Evolutionary conservation across 1,284 basidiomycete species (phyloP).

Genomic region (Ganoderma boninense): DNA sequence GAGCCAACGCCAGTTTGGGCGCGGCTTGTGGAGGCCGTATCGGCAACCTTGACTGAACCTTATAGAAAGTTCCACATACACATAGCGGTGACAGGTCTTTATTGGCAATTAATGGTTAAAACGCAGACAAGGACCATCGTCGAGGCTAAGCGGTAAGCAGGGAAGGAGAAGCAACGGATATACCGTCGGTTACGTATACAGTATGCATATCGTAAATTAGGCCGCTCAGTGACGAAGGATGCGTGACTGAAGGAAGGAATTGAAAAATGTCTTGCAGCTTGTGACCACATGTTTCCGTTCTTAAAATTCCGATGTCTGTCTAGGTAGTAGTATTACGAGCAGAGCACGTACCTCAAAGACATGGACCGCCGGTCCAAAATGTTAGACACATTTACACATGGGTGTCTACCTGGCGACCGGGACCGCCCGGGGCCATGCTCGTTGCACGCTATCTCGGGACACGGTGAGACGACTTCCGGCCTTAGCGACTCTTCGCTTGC

Average conservation of each 20-base stretch:
- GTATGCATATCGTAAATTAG: too few species aligned
- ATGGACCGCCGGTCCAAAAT: neutral
- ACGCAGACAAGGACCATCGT: neutral
- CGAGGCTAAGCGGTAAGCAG: neutral
- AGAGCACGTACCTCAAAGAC: too few species aligned
- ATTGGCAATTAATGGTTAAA: conserved; percentile 5
- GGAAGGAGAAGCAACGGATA: too few species aligned
- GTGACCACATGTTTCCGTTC: too few species aligned
- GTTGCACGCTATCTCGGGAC: neutral
- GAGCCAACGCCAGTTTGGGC: neutral
- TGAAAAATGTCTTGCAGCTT: too few species aligned
- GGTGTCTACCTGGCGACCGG: neutral
- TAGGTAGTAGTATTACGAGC: too few species aligned
- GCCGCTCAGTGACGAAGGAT: too few species aligned
- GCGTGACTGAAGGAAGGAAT: too few species aligned
- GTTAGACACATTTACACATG: neutral
- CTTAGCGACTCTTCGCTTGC: neutral
- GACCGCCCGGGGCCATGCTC: neutral
- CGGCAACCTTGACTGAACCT: neutral
- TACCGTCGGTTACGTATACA: too few species aligned
- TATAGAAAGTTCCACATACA: neutral
- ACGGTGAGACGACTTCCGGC: neutral
- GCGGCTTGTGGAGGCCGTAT: neutral
- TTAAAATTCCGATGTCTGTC: too few species aligned
- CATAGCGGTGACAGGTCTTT: neutral